Evolutionary conservation across 2,329 filamentous ascomycete species (phyloP).

Genomic region (Pseudogymnoascus sp.): DNA sequence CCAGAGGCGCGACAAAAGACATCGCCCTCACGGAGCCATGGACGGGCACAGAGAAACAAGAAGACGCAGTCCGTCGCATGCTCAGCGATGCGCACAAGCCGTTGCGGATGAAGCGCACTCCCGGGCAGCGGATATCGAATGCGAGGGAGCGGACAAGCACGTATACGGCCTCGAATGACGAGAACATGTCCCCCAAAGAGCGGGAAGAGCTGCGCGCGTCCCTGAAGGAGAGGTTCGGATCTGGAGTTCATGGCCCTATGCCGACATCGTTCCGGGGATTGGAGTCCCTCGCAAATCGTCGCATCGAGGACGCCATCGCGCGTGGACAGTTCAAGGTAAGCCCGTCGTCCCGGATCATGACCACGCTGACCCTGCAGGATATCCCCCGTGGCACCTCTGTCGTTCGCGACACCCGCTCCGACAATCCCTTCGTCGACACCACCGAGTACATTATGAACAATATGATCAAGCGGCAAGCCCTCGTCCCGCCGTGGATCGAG

Average conservation of each 20-base stretch:
- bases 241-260: slow-evolving; percentile 55
- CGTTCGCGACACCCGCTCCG: slow-evolving; percentile 73
- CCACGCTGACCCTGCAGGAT: slow-evolving; percentile 40
- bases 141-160: slow-evolving; percentile 54
- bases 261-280: slow-evolving; percentile 73
- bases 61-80: slow-evolving; percentile 79
- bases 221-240: slow-evolving; percentile 72
- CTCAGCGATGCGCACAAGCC: slow-evolving; percentile 71
- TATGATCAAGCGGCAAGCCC: slow-evolving; percentile 93
- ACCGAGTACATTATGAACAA: slow-evolving; percentile 98
- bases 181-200: slow-evolving; percentile 61
- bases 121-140: slow-evolving; percentile 43
- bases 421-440: slow-evolving; percentile 87
- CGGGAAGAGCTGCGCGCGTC: slow-evolving; percentile 63
- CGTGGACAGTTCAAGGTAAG: slow-evolving; percentile 69
- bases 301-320: slow-evolving; percentile 90
- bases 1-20: slow-evolving; percentile 60
- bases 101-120: slow-evolving; percentile 45
- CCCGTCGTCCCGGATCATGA: neutral
- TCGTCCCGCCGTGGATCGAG: slow-evolving; percentile 97
- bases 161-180: slow-evolving; percentile 44
- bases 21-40: slow-evolving; percentile 64
- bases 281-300: slow-evolving; percentile 76
- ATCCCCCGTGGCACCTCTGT: slow-evolving; percentile 73
- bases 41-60: slow-evolving; percentile 67